Conservation (phyloP, 2,329 filamentous ascomycete genomes). For the Malbranchea zuffiana region DNA sequence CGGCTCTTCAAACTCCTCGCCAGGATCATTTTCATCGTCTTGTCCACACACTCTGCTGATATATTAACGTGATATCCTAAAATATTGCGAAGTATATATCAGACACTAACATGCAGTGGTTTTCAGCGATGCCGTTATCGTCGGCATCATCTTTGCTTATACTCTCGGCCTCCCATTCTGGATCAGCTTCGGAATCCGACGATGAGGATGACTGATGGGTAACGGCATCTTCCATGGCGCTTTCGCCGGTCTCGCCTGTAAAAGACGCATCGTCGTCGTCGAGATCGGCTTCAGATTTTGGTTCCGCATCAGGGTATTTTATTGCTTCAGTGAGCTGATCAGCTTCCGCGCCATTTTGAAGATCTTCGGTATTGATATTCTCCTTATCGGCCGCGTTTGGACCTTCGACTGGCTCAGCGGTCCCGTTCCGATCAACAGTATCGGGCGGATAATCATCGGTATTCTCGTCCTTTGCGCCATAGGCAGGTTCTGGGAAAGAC, state of each 20-base stretch:
- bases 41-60: slow-evolving; percentile 71
- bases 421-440: slow-evolving; percentile 27
- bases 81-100: neutral
- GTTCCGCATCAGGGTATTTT: slow-evolving; percentile 25
- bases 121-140: slow-evolving; percentile 40
- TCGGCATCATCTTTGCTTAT: slow-evolving; percentile 38
- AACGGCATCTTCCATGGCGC: slow-evolving; percentile 27
- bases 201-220: slow-evolving; percentile 43
- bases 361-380: slow-evolving; percentile 17
- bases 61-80: neutral
- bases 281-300: slow-evolving; percentile 29
- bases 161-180: slow-evolving; percentile 40
- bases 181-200: slow-evolving; percentile 43
- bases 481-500: slow-evolving; percentile 23
- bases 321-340: slow-evolving; percentile 36
- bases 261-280: slow-evolving; percentile 36
- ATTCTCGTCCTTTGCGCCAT: slow-evolving; percentile 8
- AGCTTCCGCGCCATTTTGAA: slow-evolving; percentile 19
- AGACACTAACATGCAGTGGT: slow-evolving; percentile 51
- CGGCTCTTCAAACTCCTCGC: slow-evolving; percentile 68
- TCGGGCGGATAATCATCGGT: slow-evolving; percentile 4
- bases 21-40: slow-evolving; percentile 71
- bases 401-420: slow-evolving; percentile 19
- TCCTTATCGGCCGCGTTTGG: slow-evolving; percentile 20
- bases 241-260: slow-evolving; percentile 27